Evolutionary conservation across 1,139 yeast species (phyloP).

Genomic region (Diutina ranongensis): DNA sequence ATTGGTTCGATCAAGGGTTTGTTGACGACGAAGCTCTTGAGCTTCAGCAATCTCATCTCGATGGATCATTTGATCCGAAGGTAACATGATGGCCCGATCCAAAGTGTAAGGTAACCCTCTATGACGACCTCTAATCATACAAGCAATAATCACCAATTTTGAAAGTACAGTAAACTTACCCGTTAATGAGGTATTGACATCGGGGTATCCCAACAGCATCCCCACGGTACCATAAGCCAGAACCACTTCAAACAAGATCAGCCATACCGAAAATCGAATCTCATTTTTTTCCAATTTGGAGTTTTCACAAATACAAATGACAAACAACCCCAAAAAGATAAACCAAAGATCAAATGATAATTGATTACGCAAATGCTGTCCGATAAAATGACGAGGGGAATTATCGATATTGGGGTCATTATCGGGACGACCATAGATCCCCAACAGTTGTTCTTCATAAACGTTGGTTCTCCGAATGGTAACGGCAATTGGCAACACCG

Average conservation of each 20-base stretch:
- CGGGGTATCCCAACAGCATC: conserved; percentile 71
- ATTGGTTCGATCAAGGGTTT: conserved; percentile 2
- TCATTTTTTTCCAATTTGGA: conserved; percentile 36
- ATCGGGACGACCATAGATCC: conserved; percentile 42
- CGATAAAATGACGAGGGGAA: conserved; percentile 53
- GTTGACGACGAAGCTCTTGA: conserved; percentile 20
- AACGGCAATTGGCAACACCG: conserved; percentile 91
- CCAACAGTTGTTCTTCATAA: conserved; percentile 91
- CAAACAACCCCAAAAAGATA: conserved; percentile 71
- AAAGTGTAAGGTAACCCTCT: conserved; percentile 92
- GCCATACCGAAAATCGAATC: conserved; percentile 53
- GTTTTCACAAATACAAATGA: conserved; percentile 82
- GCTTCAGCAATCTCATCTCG: conserved; percentile 60
- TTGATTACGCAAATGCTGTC: conserved; percentile 84
- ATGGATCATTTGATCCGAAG: conserved; percentile 54
- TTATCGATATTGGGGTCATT: conserved; percentile 18
- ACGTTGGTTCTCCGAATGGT: conserved; percentile 95
- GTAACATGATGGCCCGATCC: conserved; percentile 89
- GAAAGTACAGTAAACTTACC: conserved; percentile 64
- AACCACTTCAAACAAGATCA: conserved; percentile 73
- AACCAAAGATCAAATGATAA: conserved; percentile 94
- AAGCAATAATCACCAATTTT: conserved; percentile 73
- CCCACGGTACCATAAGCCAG: conserved; percentile 98
- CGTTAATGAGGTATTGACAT: conserved; percentile 53
- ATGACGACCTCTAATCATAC: conserved; percentile 91